A percentile compares a stretch with the other conserved stretches of the same genome.
Conservation (phyloP, 2,329 filamentous ascomycete species). For the Alternaria novae-zelandiae region DNA sequence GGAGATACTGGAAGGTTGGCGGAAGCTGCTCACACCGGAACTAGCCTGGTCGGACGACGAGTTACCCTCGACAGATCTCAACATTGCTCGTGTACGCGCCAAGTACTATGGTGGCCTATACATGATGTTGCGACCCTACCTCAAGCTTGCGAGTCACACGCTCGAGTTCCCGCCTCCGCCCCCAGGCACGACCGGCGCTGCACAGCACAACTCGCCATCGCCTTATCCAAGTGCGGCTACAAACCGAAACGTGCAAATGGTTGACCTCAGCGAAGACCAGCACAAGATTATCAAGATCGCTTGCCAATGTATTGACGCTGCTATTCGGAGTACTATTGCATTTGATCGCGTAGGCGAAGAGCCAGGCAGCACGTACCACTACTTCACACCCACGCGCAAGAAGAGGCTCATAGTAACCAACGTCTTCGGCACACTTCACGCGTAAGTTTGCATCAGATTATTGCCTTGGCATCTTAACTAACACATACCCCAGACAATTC, state of each 20-base stretch:
- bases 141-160: slow-evolving; percentile 65
- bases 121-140: slow-evolving; percentile 84
- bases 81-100: slow-evolving; percentile 81
- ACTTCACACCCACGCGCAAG: slow-evolving; percentile 63
- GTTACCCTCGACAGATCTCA: slow-evolving; percentile 74
- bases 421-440: slow-evolving; percentile 89
- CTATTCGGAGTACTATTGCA: slow-evolving; percentile 83
- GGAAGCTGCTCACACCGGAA: slow-evolving; percentile 54
- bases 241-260: slow-evolving; percentile 33
- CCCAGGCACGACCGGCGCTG: slow-evolving; percentile 11
- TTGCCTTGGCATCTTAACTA: slow-evolving; percentile 1
- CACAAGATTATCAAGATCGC: slow-evolving; percentile 34
- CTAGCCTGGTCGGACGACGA: slow-evolving; percentile 73
- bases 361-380: slow-evolving; percentile 28
- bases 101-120: slow-evolving; percentile 95
- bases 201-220: slow-evolving; percentile 59
- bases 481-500: slow-evolving; percentile 75
- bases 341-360: slow-evolving; percentile 68
- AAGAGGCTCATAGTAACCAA: slow-evolving; percentile 87
- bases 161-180: slow-evolving; percentile 47
- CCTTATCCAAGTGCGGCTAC: slow-evolving; percentile 39
- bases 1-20: slow-evolving; percentile 61
- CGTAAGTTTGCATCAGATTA: slow-evolving; percentile 24
- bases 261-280: slow-evolving; percentile 36
- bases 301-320: slow-evolving; percentile 57